Percentiles rank a stretch among this genome's conserved stretches.
Conservation (phyloP, 371 early-diverging fungal genomes). For the Mucor sp. region DNA sequence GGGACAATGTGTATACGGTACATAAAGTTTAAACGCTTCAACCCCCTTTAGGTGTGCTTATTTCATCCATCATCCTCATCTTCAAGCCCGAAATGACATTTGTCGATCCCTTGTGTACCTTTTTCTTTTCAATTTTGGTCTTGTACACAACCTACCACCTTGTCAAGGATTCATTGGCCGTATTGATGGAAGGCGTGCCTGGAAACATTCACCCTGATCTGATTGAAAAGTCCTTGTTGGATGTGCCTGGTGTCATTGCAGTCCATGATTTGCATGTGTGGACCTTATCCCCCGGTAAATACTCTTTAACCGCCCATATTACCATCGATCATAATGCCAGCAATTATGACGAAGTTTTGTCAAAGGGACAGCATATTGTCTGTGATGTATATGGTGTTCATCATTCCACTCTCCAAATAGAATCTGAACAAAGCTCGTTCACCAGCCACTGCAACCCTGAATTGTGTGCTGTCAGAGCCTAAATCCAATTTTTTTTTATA, state of each 20-base stretch:
- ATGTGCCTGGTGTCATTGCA: conserved; percentile 59
- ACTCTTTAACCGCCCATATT: conserved; percentile 51
- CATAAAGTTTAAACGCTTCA: not conserved
- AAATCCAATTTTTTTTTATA: not conserved
- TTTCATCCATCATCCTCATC: conserved; percentile 77
- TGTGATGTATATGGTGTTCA: conserved; percentile 69
- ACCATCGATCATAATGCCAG: conserved; percentile 22
- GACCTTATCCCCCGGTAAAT: conserved; percentile 74
- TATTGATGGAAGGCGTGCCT: conserved; percentile 79
- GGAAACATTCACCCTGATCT: conserved; percentile 62
- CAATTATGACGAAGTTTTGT: conserved; percentile 55
- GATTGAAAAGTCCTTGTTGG: conserved; percentile 54
- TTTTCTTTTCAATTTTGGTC: conserved; percentile 81
- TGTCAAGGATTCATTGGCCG: conserved; percentile 63
- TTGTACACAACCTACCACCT: conserved; percentile 71
- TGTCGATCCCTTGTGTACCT: conserved; percentile 88
- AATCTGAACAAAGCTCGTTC: conserved; percentile 47
- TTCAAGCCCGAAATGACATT: conserved; percentile 67
- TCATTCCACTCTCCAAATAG: conserved; percentile 73
- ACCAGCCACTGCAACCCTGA: conserved; percentile 56
- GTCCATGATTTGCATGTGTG: conserved; percentile 79
- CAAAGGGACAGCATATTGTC: conserved; percentile 61
- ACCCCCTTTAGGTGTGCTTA: conserved; percentile 67
- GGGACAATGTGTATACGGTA: not conserved
- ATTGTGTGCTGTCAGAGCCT: conserved; percentile 33